A percentile compares a stretch with the other conserved stretches of the same genome.
phyloP scores from a whole-genome alignment of 495 filamentous ascomycete species.

The Cryomyces minteri region DNA sequence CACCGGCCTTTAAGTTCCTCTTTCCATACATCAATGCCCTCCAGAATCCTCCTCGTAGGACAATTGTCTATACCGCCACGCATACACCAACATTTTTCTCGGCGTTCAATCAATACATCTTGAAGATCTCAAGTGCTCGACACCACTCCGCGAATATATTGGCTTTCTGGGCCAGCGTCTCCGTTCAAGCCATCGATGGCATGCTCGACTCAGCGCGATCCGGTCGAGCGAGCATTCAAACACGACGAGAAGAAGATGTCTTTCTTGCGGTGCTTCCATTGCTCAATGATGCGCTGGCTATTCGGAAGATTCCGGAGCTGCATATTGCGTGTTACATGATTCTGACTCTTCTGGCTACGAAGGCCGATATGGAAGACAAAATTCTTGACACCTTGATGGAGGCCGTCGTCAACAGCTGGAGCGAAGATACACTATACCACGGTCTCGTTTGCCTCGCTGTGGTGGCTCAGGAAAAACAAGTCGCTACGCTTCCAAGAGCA shows the following conservation, averaged over 20 bases:
- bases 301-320: conserved; percentile 55
- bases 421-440: conserved; percentile 43
- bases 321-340: conserved; percentile 83
- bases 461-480: conserved; percentile 52
- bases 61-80: conserved; percentile 61
- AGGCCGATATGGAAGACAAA: conserved; percentile 54
- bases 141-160: conserved; percentile 58
- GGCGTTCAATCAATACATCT: conserved; percentile 52
- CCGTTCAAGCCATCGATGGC: conserved; percentile 60
- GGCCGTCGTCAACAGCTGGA: conserved; percentile 59
- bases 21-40: conserved; percentile 63
- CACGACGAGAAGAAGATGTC: conserved; percentile 46
- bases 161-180: conserved; percentile 74
- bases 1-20: conserved; percentile 63
- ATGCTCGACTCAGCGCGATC: conserved; percentile 61
- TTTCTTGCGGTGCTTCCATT: conserved; percentile 56
- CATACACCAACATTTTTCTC: conserved; percentile 53
- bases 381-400: conserved; percentile 71
- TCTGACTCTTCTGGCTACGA: conserved; percentile 63
- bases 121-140: conserved; percentile 43
- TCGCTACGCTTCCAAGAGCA: conserved; percentile 34
- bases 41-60: conserved; percentile 54
- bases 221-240: conserved; percentile 37
- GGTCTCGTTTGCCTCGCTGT: conserved; percentile 70
- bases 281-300: conserved; percentile 52